Evolutionary conservation across 306 rosid genomes (phyloP).

Genomic region (Corylus americana): DNA sequence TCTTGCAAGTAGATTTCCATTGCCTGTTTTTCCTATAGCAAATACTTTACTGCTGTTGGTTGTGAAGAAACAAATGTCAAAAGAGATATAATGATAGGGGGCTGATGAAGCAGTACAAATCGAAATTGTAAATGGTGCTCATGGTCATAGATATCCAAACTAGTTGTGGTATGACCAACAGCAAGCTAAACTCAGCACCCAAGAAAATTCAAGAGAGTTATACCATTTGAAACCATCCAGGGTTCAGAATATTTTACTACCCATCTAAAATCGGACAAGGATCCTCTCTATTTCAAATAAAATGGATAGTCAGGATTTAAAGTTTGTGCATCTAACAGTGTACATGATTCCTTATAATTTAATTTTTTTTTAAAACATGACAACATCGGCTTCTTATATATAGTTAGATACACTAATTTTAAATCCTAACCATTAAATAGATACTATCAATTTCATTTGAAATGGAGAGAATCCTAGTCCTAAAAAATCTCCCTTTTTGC

Average conservation of each 20-base stretch:
- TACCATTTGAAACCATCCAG: background rate
- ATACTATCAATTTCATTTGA: too few species aligned
- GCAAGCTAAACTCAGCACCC: background rate
- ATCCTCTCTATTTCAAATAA: too few species aligned
- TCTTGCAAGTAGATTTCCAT: background rate
- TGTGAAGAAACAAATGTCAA: background rate
- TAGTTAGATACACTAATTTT: too few species aligned
- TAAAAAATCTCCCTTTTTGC: background rate
- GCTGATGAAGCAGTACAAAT: background rate
- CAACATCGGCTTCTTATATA: too few species aligned
- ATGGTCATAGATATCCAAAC: background rate
- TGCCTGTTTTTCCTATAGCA: background rate
- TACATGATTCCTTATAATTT: too few species aligned
- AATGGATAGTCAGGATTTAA: too few species aligned
- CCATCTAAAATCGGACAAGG: background rate
- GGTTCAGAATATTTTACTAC: background rate
- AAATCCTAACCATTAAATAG: too few species aligned
- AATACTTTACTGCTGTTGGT: background rate
- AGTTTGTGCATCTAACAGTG: too few species aligned
- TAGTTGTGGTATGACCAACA: background rate
- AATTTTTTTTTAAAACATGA: too few species aligned
- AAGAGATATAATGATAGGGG: too few species aligned
- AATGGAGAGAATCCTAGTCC: too few species aligned
- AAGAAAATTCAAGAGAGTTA: background rate
- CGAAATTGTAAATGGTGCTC: background rate